Evolutionary conservation across 2,329 filamentous ascomycete species (phyloP).

Genomic region (Helminthosporium solani): DNA sequence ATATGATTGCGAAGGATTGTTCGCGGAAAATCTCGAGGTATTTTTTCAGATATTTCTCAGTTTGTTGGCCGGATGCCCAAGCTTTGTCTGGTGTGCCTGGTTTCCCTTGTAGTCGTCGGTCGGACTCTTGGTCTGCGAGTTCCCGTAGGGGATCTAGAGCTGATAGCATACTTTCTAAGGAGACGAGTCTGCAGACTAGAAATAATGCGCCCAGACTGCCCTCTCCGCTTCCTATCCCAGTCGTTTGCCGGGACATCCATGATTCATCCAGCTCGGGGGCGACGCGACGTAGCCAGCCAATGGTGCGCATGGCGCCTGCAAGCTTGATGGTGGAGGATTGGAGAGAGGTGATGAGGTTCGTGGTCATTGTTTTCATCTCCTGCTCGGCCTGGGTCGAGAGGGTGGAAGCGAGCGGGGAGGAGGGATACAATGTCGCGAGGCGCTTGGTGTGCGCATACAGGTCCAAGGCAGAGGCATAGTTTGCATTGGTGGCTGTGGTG

Average conservation of each 20-base stretch:
- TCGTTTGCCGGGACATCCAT: slow-evolving; percentile 31
- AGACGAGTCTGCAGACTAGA: slow-evolving; percentile 79
- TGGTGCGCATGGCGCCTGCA: slow-evolving; percentile 83
- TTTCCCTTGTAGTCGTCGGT: slow-evolving; percentile 41
- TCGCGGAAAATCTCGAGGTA: slow-evolving; percentile 98
- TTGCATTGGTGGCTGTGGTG: slow-evolving; percentile 55
- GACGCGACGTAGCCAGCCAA: slow-evolving; percentile 86
- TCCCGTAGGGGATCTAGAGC: slow-evolving; percentile 83
- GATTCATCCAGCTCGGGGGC: slow-evolving; percentile 71
- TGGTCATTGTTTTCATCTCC: slow-evolving; percentile 85
- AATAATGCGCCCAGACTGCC: slow-evolving; percentile 80
- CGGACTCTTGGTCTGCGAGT: slow-evolving; percentile 82
- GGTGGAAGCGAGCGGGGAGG: slow-evolving; percentile 71
- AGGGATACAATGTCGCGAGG: slow-evolving; percentile 77
- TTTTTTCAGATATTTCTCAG: slow-evolving; percentile 87
- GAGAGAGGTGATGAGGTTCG: slow-evolving; percentile 76
- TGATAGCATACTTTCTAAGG: slow-evolving; percentile 74
- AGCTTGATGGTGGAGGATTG: slow-evolving; percentile 80
- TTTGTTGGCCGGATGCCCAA: slow-evolving; percentile 80
- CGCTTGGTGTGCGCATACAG: slow-evolving; percentile 91
- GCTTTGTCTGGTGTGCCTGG: slow-evolving; percentile 39
- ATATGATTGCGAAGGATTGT: slow-evolving; percentile 93
- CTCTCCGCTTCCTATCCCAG: slow-evolving; percentile 48
- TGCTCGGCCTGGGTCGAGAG: slow-evolving; percentile 77
- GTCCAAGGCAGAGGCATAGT: slow-evolving; percentile 87